Evolutionary conservation across 2,329 filamentous ascomycete genomes (phyloP), one percentile per base, ranked within the genome.

Genomic region (Epichloe baconii): DNA sequence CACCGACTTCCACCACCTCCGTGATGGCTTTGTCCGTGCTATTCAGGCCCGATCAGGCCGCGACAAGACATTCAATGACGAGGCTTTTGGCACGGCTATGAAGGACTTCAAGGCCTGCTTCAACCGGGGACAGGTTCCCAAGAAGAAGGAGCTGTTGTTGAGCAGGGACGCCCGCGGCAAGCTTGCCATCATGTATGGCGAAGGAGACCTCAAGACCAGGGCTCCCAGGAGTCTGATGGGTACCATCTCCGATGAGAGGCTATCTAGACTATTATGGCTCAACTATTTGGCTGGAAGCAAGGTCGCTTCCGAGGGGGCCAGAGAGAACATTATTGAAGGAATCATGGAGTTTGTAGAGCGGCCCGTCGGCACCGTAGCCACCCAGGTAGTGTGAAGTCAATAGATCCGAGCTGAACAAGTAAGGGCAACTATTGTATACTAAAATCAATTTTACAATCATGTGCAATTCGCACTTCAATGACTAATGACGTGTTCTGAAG

Each of bases 1-100:
- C 67, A 98, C 93, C 17, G 90, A 97, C 67, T 97, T 96, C 68
- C 81, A 84, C 57, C 93, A 98, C 66, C 68, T 98, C 55, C 80
- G 91, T 41, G 93, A 98, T 63, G 93, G 87, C 1, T 94, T 90
- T 72, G 87, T 96, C 53, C 80, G 89, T 5, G 86, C 87, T 21
- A 85, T 98, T 56, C 86, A 86, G 50, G 83, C 79, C 8, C 80
- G 85, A 36, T 83, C 85, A 2, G 75, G 82, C 55, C 73, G 75
- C 21, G 73, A 77, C 41, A 68, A 71, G 36, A 68, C 68, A 1
- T 74, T 80, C 64, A 74, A 78, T 23, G 86, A 91, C 57, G 88
- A 93, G 55, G 73, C 71, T 0, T 97, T 97, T 61, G 86, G 87
- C 14, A 66, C 73, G 14, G 79, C 86, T 0, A 78, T 97, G 70